Evolutionary conservation across 1,284 basidiomycete genomes (phyloP), one percentile per base, ranked within the genome.

Genomic region (Acaromyces ingoldii): DNA sequence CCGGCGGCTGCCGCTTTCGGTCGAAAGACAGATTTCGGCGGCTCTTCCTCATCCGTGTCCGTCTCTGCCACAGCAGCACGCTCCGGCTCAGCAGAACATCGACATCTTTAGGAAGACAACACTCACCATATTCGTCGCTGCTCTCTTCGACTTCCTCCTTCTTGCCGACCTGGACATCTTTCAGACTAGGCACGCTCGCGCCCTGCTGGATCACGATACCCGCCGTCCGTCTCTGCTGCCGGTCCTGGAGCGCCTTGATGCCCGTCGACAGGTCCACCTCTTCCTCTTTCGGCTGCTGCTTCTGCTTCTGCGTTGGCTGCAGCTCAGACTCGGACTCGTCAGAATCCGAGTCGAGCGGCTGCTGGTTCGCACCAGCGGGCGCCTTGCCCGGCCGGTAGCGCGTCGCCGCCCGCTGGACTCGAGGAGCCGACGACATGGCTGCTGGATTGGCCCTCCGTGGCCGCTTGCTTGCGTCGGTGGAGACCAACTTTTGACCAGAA

Each of bases 1-100:
- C 34, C 19, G 28, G 22, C 2, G 13, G 22, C 19, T 29, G 48
- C 22, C 19, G 45, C 19, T 33, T 36, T 21, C 17, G 58, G 53
- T 13, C 62, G 61, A 39, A 64, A 59, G 22, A 57, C 52, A 1
- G 63, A 60, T 33, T 51, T 55, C 47, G 53, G 48, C 17, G 25
- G 43, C 11, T 45, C 44, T 31, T 63, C 70, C 30, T 58, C 51
- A 37, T 67, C 69, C 0, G 84, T 86, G 46, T 85, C 85, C 15
- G 77, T 77, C 52, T 78, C 77, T 15, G 9, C 21, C 15, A 13
- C 2, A 6, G 10, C 4, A 1, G n/a, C 11, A 17, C 29, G 7
- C 1, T 53, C 19, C n/a, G 9, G n/a, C 37, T 19, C 13, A 63
- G 19, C 11, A 49, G 51, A 17, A 63, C 25, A 39, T 62, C 55